Evolutionary conservation across 441 rosid genomes (phyloP).

Genomic region (Pelargonium fulgidum): DNA sequence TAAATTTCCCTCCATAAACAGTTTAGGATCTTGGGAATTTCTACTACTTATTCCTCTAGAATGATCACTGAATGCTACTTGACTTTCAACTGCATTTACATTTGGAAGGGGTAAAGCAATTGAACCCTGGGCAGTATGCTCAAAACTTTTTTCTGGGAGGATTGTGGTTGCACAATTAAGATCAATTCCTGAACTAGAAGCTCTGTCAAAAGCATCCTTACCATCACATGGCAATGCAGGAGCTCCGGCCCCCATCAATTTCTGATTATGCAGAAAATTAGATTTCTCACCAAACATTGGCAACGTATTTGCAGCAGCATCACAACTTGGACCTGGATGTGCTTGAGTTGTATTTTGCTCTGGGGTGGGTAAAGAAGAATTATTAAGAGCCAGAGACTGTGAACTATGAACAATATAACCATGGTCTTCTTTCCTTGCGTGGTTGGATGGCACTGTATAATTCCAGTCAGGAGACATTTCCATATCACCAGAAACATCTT

Average conservation of each 20-base stretch:
- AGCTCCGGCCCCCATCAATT: conserved; percentile 27
- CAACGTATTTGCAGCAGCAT: conserved; percentile 26
- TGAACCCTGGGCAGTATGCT: conserved; percentile 38
- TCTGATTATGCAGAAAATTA: conserved; percentile 29
- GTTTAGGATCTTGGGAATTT: conserved; percentile 31
- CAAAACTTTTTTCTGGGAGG: conserved; percentile 31
- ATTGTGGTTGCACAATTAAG: conserved; percentile 29
- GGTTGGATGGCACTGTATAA: conserved; percentile 37
- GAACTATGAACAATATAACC: conserved; percentile 28
- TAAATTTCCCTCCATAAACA: conserved; percentile 27
- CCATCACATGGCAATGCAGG: conserved; percentile 27
- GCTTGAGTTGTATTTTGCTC: conserved; percentile 28
- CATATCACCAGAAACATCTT: conserved; percentile 40
- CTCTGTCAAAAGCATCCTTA: conserved; percentile 25
- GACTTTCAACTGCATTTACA: conserved; percentile 41
- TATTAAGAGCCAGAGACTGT: conserved; percentile 28
- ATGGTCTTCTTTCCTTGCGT: conserved; percentile 31
- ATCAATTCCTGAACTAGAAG: conserved; percentile 29
- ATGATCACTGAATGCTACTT: conserved; percentile 26
- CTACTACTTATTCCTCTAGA: conserved; percentile 29
- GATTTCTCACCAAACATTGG: conserved; percentile 29
- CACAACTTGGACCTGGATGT: conserved; percentile 26
- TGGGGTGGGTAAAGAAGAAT: conserved; percentile 26
- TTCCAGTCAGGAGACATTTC: conserved; percentile 97
- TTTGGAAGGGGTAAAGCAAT: conserved; percentile 36